Evolutionary conservation across 805 yeast species (phyloP).

Genomic region (Cyberlindnera xylosilytica): DNA sequence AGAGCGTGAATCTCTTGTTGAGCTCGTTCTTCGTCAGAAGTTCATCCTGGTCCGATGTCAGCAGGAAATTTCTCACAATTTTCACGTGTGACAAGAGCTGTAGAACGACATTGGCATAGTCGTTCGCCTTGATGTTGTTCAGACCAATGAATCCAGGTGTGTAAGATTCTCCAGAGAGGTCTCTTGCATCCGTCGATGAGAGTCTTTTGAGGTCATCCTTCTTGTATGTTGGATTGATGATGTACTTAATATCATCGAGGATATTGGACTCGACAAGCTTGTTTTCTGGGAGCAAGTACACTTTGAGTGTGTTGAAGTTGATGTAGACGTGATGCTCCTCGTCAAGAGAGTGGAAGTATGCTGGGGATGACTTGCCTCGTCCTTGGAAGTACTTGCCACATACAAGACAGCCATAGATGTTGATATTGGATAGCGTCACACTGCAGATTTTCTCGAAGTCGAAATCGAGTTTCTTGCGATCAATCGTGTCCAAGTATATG

Average conservation of each 20-base stretch:
- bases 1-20: conserved; percentile 40
- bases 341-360: conserved; percentile 63
- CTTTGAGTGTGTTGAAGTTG: conserved; percentile 46
- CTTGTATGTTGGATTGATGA: conserved; percentile 50
- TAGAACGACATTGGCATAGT: conserved; percentile 55
- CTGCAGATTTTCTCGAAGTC: conserved; percentile 68
- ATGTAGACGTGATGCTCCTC: conserved; percentile 62
- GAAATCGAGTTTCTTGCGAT: conserved; percentile 47
- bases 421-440: conserved; percentile 54
- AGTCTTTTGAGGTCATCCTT: conserved; percentile 24
- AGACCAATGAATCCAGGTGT: conserved; percentile 65
- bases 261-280: conserved; percentile 38
- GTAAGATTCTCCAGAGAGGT: conserved; percentile 45
- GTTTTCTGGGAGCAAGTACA: conserved; percentile 64
- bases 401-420: conserved; percentile 67
- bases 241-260: conserved; percentile 49
- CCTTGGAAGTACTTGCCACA: conserved; percentile 79
- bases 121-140: conserved; percentile 49
- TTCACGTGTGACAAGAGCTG: conserved; percentile 53
- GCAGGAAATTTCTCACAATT: conserved; percentile 44
- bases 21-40: conserved; percentile 31
- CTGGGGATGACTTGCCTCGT: conserved; percentile 58
- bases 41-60: conserved; percentile 28
- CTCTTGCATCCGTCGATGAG: conserved; percentile 28
- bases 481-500: conserved; percentile 30